Conservation (phyloP, 345 rosid genomes). For the Gossypium arboreum region DNA sequence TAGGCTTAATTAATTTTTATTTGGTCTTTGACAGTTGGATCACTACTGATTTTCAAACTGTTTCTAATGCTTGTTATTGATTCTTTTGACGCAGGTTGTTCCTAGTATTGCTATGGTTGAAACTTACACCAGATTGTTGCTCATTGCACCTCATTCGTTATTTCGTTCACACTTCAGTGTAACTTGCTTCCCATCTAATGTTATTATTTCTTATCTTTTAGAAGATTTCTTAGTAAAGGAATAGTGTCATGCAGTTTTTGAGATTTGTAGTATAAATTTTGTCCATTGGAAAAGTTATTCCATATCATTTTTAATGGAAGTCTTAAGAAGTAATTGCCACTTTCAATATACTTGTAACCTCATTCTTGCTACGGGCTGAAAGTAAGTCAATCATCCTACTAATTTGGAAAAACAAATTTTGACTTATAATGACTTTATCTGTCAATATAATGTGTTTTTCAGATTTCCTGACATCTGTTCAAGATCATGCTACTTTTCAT, state of each 20-base stretch:
- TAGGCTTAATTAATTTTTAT: slow-evolving; percentile 1
- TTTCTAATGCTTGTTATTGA: slow-evolving; percentile 13
- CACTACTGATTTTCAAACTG: not conserved
- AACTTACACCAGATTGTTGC: slow-evolving; percentile 89
- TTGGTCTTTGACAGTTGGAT: slow-evolving; percentile 3
- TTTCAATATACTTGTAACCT: not conserved
- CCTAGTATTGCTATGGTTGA: slow-evolving; percentile 99
- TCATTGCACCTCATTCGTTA: slow-evolving; percentile 82
- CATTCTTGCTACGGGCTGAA: not conserved
- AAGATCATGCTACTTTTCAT: slow-evolving; percentile 1
- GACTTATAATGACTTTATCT: not conserved
- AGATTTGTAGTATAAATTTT: slow-evolving; percentile 12
- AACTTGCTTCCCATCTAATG: slow-evolving; percentile 30
- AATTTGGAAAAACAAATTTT: not conserved
- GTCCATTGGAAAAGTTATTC: not conserved
- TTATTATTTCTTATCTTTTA: slow-evolving; percentile 9
- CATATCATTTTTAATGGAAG: not conserved
- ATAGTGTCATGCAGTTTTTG: not conserved
- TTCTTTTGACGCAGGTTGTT: slow-evolving; percentile 60
- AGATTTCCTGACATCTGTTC: slow-evolving; percentile 14
- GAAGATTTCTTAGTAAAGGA: slow-evolving; percentile 1
- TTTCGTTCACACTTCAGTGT: slow-evolving; percentile 90
- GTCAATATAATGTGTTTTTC: not conserved
- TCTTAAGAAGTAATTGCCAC: not conserved
- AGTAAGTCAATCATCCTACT: not conserved